These are phyloP conservation scores for Boletus fagicola DNA, from an alignment of 768 basidiomycete species.

Conservation along the genomic window DNA sequence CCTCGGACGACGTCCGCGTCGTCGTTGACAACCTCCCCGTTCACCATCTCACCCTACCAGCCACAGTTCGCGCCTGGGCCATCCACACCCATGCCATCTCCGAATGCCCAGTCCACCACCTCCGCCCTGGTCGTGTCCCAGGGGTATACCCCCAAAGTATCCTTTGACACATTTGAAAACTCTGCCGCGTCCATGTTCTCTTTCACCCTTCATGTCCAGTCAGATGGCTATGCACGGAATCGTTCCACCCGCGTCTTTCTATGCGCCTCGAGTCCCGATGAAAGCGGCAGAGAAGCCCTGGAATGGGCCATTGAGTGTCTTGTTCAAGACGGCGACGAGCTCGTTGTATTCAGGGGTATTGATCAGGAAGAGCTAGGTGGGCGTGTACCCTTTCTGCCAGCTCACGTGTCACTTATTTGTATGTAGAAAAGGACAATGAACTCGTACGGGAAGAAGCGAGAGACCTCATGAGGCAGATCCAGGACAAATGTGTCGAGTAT, in stretches of 20 bases:
- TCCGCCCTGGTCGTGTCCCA: conserved; percentile 27
- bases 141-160: conserved; percentile 49
- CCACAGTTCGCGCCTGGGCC: conserved; percentile 12
- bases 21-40: conserved; percentile 17
- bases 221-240: conserved; percentile 72
- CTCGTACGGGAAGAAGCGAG: conserved; percentile 82
- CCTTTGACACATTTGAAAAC: conserved; percentile 88
- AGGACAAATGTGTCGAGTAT: conserved; percentile 74
- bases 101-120: conserved; percentile 16
- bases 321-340: conserved; percentile 86
- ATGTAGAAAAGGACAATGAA: conserved; percentile 70
- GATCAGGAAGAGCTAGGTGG: conserved; percentile 82
- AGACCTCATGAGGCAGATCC: conserved; percentile 74
- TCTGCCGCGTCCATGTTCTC: conserved; percentile 79
- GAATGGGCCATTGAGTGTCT: conserved; percentile 91
- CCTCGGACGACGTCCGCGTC: conserved; percentile 18
- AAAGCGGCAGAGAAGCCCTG: conserved; percentile 82
- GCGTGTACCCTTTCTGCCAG: conserved; percentile 13
- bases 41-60: conserved; percentile 23
- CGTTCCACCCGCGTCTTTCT: conserved; percentile 84
- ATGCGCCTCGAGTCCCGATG: conserved; percentile 85
- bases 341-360: conserved; percentile 88
- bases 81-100: conserved; percentile 18
- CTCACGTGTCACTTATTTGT: neutral
- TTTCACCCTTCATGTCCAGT: conserved; percentile 83